These are phyloP conservation scores for Ogataea glucozyma DNA, from an alignment of 805 yeast genomes.

Conservation along the genomic window DNA sequence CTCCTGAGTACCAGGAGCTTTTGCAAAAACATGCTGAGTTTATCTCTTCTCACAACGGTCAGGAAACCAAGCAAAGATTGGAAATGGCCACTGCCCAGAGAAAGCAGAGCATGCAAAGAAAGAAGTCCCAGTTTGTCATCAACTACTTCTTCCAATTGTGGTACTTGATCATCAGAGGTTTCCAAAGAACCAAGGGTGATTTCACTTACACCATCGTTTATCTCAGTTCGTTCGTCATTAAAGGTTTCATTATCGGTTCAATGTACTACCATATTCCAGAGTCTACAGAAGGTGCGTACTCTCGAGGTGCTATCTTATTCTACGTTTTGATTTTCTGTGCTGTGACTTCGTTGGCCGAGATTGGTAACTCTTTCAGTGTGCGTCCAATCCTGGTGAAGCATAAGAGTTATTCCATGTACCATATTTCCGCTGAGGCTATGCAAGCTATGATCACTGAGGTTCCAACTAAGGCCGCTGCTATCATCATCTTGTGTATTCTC, in stretches of 20 bases:
- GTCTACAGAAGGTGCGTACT: constrained; percentile 56
- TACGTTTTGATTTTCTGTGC: constrained; percentile 62
- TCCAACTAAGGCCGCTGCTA: constrained; percentile 56
- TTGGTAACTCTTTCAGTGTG: constrained; percentile 57
- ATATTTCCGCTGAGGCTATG: constrained; percentile 63
- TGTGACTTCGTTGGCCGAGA: constrained; percentile 62
- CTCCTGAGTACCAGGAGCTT: constrained; percentile 50
- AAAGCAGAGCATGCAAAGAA: constrained; percentile 41
- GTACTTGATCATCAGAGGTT: constrained; percentile 56
- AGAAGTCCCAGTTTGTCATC: constrained; percentile 38
- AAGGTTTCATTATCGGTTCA: constrained; percentile 63
- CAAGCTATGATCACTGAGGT: constrained; percentile 61
- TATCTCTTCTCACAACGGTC: constrained; percentile 37
- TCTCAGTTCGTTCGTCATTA: constrained; percentile 52
- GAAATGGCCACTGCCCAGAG: constrained; percentile 41
- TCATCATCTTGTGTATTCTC: constrained; percentile 47
- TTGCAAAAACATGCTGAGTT: constrained; percentile 42
- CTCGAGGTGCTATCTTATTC: constrained; percentile 63
- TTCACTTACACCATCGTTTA: constrained; percentile 56
- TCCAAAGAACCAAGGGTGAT: constrained; percentile 60
- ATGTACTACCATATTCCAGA: constrained; percentile 54
- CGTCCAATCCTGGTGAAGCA: constrained; percentile 66
- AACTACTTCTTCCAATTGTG: constrained; percentile 51
- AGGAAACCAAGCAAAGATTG: constrained; percentile 42
- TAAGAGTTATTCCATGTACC: constrained; percentile 61